Evolutionary conservation across 345 rosid species (phyloP), one percentile per base, ranked within the genome.

Genomic region (Citrus cavaleriei): DNA sequence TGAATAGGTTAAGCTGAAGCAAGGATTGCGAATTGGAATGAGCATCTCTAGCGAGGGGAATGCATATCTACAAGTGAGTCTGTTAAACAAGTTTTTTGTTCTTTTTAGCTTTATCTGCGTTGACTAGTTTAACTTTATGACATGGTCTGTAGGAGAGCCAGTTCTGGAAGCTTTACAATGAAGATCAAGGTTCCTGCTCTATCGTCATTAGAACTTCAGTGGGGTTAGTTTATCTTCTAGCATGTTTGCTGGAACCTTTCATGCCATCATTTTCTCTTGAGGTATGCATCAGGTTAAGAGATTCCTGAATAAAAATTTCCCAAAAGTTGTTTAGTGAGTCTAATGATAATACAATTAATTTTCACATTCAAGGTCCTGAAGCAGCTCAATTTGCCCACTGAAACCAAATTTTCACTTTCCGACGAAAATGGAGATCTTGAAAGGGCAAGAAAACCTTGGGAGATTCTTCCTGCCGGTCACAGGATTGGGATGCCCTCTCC

Each of bases 151-250:
- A 95, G 98, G 97, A 85, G 82, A 87, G 87, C 84, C 86, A 94
- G 84, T 96, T 92, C 81, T 96, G 97, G 98, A 92, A 87, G 84
- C 92, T 94, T 72, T 94, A 85, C 91, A 94, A 91, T 79, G 94
- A 90, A 79, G 93, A 96, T 68, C 89, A 68, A 78, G 77, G 79
- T 54, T 89, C 93, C 38, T 94, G 99, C 82, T 87, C 88, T 51
- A 79, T 92, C 78, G 98, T 96, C 68, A 86, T 93, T 83, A 92
- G 87, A 87, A 90, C 93, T 73, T 85, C 98, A 37, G 89, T 84
- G 49, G 99, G 99, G 61, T 82, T 96, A 69, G 95, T 96, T 42
- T 87, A 92, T 79, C 82, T 94, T 82, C 94, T 94, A 24, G 98
- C 98, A 32, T 88, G 91, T 73, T 80, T 96, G 69, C 77, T 94